Conservation (phyloP, 495 filamentous ascomycete species). For the Articulospora tetracladia region DNA sequence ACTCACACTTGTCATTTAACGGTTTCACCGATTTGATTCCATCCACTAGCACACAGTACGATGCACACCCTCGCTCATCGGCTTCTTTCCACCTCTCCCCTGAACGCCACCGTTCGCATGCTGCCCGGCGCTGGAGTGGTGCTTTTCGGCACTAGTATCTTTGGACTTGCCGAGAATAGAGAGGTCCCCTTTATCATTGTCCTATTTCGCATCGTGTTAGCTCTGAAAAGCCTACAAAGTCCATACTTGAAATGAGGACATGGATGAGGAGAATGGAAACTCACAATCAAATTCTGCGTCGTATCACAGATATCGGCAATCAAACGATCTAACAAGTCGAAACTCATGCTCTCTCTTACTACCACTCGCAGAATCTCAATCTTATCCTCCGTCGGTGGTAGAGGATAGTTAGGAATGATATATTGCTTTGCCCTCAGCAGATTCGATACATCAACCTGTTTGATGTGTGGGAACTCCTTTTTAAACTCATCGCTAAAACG, state of each 20-base stretch:
- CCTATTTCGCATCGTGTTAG: constrained; percentile 23
- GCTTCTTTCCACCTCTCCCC: constrained; percentile 31
- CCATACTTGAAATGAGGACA: neutral
- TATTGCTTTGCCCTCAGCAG: constrained; percentile 66
- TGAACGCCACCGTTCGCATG: constrained; percentile 3
- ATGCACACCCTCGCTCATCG: constrained; percentile 57
- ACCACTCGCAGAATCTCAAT: constrained; percentile 70
- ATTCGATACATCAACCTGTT: constrained; percentile 62
- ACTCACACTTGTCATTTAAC: too few relatives aligned
- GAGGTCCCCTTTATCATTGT: constrained; percentile 40
- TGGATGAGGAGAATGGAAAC: constrained; percentile 5
- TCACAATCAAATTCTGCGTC: constrained; percentile 51
- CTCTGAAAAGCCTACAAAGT: constrained; percentile 9
- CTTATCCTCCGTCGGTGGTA: constrained; percentile 58
- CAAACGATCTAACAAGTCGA: constrained; percentile 62
- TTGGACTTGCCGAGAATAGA: constrained; percentile 29
- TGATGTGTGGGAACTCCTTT: constrained; percentile 56
- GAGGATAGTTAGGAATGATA: constrained; percentile 72
- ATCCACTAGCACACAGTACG: constrained; percentile 49
- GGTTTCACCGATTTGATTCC: too few relatives aligned
- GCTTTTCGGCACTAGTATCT: constrained; percentile 27
- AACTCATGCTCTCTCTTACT: constrained; percentile 63
- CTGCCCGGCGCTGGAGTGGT: constrained; percentile 26
- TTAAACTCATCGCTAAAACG: constrained; percentile 60
- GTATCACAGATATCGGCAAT: constrained; percentile 52